A percentile compares a stretch with the other conserved stretches of the same genome.
These are phyloP conservation scores for Stemphylium beticola DNA, from an alignment of 2,329 filamentous ascomycete species.

Conservation along the genomic window DNA sequence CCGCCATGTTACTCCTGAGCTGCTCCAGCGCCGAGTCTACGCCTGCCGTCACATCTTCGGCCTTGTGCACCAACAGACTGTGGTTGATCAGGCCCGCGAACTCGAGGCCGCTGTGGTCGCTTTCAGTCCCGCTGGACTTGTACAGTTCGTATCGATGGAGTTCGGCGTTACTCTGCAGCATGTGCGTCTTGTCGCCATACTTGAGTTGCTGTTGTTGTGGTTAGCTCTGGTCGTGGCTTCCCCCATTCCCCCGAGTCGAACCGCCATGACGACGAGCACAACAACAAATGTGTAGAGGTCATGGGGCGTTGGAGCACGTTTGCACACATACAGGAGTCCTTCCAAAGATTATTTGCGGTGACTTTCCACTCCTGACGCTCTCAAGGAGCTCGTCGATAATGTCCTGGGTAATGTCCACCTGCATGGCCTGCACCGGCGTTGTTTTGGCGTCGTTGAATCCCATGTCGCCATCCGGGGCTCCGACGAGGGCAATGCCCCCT, in stretches of 20 bases:
- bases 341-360: slow-evolving; percentile 49
- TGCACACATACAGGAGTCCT: slow-evolving; percentile 48
- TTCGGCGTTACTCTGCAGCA: slow-evolving; percentile 61
- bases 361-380: slow-evolving; percentile 44
- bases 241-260: slow-evolving; percentile 16
- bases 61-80: slow-evolving; percentile 61
- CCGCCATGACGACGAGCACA: slow-evolving; percentile 11
- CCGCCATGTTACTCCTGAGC: slow-evolving; percentile 65
- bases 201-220: slow-evolving; percentile 57
- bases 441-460: slow-evolving; percentile 38
- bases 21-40: slow-evolving; percentile 66
- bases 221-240: slow-evolving; percentile 37
- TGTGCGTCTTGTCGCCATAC: slow-evolving; percentile 63
- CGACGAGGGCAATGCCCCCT: slow-evolving; percentile 46
- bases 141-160: slow-evolving; percentile 65
- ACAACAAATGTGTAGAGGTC: slow-evolving; percentile 11
- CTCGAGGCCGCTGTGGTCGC: slow-evolving; percentile 49
- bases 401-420: slow-evolving; percentile 50
- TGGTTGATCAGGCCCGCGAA: slow-evolving; percentile 65
- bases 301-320: slow-evolving; percentile 9
- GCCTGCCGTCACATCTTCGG: slow-evolving; percentile 60
- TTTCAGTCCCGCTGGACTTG: slow-evolving; percentile 48
- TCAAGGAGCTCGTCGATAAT: slow-evolving; percentile 51
- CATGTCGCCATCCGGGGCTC: slow-evolving; percentile 48
- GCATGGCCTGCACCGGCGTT: slow-evolving; percentile 48